These are phyloP conservation scores for Iris pallida DNA, from an alignment of 116 monocot genomes.

Conservation along the genomic window DNA sequence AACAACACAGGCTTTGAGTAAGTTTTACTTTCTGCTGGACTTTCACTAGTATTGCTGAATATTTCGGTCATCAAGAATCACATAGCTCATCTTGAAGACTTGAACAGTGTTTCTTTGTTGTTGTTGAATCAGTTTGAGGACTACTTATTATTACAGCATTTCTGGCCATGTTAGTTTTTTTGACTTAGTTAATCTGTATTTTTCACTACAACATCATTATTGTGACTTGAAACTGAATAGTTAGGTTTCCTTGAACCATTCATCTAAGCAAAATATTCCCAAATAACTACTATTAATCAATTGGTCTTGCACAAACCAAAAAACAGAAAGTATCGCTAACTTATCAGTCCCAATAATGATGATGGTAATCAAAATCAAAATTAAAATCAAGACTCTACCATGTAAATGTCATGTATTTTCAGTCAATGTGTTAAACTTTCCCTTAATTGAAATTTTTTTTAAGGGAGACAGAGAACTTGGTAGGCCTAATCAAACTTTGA, in stretches of 20 bases:
- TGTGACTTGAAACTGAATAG: too few relatives aligned
- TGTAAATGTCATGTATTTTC: not conserved
- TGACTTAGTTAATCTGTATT: too few relatives aligned
- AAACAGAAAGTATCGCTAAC: constrained; percentile 59
- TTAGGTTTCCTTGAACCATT: too few relatives aligned
- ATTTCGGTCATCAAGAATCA: too few relatives aligned
- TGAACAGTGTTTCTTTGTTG: not conserved
- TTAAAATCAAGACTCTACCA: not conserved
- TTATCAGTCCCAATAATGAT: not conserved
- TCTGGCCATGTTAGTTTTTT: constrained; percentile 68
- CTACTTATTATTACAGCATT: too few relatives aligned
- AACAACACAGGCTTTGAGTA: constrained; percentile 82
- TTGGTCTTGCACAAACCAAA: constrained; percentile 64
- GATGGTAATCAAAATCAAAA: not conserved
- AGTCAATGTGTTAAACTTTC: not conserved
- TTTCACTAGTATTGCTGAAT: not conserved
- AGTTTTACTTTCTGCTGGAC: constrained; percentile 13
- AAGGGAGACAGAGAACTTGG: constrained; percentile 44
- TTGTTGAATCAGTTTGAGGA: not conserved
- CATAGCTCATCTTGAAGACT: too few relatives aligned
- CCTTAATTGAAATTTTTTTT: not conserved
- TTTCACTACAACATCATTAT: too few relatives aligned
- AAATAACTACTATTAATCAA: not conserved
- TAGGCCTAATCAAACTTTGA: too few relatives aligned
- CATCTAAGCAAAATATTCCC: too few relatives aligned